These are phyloP conservation scores for Solanum aculeatissimum DNA, from an alignment of 305 asterid genomes.

Conservation along the genomic window DNA sequence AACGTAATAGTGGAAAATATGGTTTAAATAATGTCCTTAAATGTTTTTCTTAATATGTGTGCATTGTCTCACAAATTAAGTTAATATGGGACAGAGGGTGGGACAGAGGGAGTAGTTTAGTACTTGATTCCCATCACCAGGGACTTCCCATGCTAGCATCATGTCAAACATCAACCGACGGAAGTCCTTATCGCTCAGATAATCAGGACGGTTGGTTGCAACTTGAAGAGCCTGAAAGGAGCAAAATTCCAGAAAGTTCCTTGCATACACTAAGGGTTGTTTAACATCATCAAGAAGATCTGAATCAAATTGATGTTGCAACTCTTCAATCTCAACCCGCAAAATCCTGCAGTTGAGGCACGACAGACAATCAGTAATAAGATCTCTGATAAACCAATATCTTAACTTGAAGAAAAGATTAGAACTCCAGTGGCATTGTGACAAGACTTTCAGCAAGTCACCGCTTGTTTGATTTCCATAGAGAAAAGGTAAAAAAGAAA, in stretches of 20 bases:
- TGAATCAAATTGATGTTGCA: slow-evolving; percentile 45
- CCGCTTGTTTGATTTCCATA: neutral
- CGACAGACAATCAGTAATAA: neutral
- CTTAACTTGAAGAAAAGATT: neutral
- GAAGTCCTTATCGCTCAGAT: slow-evolving; percentile 58
- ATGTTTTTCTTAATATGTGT: too few relatives aligned
- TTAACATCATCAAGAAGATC: slow-evolving; percentile 46
- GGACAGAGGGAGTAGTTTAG: slow-evolving; percentile 2
- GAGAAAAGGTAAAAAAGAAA: neutral
- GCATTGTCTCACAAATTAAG: too few relatives aligned
- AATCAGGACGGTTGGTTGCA: slow-evolving; percentile 40
- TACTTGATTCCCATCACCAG: slow-evolving; percentile 36
- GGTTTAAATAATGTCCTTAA: too few relatives aligned
- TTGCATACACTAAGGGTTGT: slow-evolving; percentile 48
- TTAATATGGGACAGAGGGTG: too few relatives aligned
- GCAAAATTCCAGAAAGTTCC: slow-evolving; percentile 75
- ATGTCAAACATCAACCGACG: slow-evolving; percentile 74
- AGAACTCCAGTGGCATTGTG: neutral
- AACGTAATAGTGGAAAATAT: too few relatives aligned
- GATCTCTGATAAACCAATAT: neutral
- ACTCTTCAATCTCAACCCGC: slow-evolving; percentile 36
- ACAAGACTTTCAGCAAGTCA: neutral
- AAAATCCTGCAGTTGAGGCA: slow-evolving; percentile 43
- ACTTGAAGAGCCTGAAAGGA: slow-evolving; percentile 55
- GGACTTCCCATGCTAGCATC: slow-evolving; percentile 96